Evolutionary conservation across 1,284 basidiomycete genomes (phyloP).

Genomic region (Trametes polyzona): DNA sequence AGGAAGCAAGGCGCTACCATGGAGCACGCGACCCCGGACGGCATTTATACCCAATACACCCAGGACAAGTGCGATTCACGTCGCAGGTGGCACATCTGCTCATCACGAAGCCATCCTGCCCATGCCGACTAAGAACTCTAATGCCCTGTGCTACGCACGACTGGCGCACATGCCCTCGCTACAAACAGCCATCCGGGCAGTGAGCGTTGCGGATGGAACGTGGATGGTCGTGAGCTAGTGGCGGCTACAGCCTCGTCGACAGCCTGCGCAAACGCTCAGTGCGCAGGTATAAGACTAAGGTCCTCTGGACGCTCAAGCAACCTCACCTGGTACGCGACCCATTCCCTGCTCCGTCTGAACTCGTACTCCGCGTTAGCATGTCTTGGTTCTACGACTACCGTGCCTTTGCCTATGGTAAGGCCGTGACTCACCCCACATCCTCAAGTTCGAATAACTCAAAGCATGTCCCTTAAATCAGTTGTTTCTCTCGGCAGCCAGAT

Average conservation of each 20-base stretch:
- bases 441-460: background rate
- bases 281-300: background rate
- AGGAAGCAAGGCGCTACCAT: too few species aligned
- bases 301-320: background rate
- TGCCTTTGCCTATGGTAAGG: background rate
- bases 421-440: background rate
- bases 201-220: background rate
- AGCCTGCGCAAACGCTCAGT: background rate
- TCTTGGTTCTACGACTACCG: slow-evolving; percentile 4
- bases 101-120: too few species aligned
- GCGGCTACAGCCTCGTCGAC: background rate
- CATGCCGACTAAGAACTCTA: too few species aligned
- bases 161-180: background rate
- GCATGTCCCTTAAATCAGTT: background rate
- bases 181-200: background rate
- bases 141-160: background rate
- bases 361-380: too few species aligned
- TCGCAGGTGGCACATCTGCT: too few species aligned
- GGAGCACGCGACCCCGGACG: too few species aligned
- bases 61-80: too few species aligned
- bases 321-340: background rate
- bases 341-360: too few species aligned
- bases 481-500: background rate
- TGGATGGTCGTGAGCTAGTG: background rate
- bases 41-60: too few species aligned